Evolutionary conservation across 2,329 filamentous ascomycete genomes (phyloP).

Genomic region (Chalara sp.): DNA sequence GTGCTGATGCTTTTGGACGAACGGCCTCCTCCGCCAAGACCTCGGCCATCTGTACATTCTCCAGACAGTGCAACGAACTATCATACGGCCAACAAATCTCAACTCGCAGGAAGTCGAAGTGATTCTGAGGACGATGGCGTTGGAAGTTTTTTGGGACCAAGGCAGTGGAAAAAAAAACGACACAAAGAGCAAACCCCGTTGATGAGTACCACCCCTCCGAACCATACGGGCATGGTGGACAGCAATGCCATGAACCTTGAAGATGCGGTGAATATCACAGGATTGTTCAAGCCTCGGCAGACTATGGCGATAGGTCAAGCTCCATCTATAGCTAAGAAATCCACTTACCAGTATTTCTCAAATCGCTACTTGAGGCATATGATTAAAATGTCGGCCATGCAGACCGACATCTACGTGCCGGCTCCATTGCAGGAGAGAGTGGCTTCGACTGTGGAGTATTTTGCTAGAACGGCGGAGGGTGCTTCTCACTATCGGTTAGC

Average conservation of each 20-base stretch:
- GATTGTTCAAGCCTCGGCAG: slow-evolving; percentile 51
- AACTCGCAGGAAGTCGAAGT: slow-evolving; percentile 51
- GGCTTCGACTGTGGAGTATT: slow-evolving; percentile 45
- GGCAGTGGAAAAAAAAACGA: slow-evolving; percentile 33
- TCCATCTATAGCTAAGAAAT: slow-evolving; percentile 43
- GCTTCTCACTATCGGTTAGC: slow-evolving; percentile 52
- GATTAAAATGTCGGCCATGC: slow-evolving; percentile 6
- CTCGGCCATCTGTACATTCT: slow-evolving; percentile 29
- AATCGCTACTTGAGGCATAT: slow-evolving; percentile 50
- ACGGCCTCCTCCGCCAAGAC: slow-evolving; percentile 39
- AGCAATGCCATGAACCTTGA: slow-evolving; percentile 44
- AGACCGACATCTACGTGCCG: neutral
- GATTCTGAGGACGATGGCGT: slow-evolving; percentile 61
- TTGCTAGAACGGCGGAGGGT: slow-evolving; percentile 49
- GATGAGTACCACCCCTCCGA: slow-evolving; percentile 49
- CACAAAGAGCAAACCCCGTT: slow-evolving; percentile 34
- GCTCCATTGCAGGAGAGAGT: slow-evolving; percentile 32
- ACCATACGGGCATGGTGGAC: slow-evolving; percentile 29
- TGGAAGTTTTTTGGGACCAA: slow-evolving; percentile 50
- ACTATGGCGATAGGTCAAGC: slow-evolving; percentile 55
- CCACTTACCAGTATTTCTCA: slow-evolving; percentile 50
- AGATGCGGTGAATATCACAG: slow-evolving; percentile 50
- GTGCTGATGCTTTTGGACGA: slow-evolving; percentile 57
- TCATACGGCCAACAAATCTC: slow-evolving; percentile 38
- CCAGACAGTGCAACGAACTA: slow-evolving; percentile 16